Evolutionary conservation across 768 basidiomycete genomes (phyloP), one percentile per base, ranked within the genome.

Genomic region (Tremella fuciformis): DNA sequence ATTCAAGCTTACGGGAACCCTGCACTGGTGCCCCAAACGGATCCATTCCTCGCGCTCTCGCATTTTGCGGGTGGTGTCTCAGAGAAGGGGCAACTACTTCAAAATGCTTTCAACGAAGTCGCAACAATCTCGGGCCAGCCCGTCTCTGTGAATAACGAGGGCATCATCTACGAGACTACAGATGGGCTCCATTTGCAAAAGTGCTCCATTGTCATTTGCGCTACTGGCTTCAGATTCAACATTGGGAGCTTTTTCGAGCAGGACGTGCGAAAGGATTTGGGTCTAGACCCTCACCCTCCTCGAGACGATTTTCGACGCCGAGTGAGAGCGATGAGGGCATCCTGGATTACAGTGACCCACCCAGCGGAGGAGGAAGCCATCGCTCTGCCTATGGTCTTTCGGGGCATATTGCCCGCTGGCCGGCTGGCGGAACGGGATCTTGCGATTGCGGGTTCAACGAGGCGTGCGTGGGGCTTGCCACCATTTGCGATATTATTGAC

Each of bases 21-120:
- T 25, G n/a, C 53, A 4, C 50, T 40, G 44, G 50, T 50, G 21
- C 57, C 57, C 3, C 9, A 7, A 9, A 58, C 50, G 1, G 57
- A 58, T 37, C 51, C 57, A 8, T 58, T 41, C 41, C 40, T 58
- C 19, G 15, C 57, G 4, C 51, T 58, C 1, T 38, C 57, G 1
- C 57, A 53, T 2, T 58, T 58, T 29, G 57, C 57, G 21, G 57
- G 57, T 13, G 57, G 57, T 2, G 41, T 58, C 21, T 39, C 57
- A 8, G 13, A 9, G 15, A 8, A 52, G 13, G 21, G 39, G n/a
- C 34, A 58, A 19, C 24, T 11, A 1, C 44, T 26, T 1, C 50
- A 41, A 6, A 52, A n/a, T 0, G 24, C 50, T 13, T 11, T 34
- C 29, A 4, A 34, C 6, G 6, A 34, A 34, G 29, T 34, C 29